Evolutionary conservation across 2,329 filamentous ascomycete species (phyloP), one percentile per base, ranked within the genome.

Genomic region (Colletotrichum lini): DNA sequence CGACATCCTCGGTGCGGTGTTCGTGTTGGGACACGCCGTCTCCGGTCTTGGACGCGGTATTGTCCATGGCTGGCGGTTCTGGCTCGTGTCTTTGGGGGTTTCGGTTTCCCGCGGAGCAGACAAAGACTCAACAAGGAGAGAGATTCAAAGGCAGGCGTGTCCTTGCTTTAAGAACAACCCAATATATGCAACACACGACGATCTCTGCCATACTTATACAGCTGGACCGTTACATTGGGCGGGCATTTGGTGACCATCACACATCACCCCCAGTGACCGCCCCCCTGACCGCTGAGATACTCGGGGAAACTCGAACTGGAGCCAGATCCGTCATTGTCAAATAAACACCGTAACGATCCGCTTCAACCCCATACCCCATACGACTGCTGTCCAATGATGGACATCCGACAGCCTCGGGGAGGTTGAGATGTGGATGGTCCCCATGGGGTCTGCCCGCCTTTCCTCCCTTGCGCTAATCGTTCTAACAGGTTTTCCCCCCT

Each of bases 11-110:
- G 23, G 23, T 59, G n/a, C 54, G 59, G 18, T 61, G 58, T 47
- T 73, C 67, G n/a, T 64, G 63, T 47, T 73, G 71, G 26, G 67
- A 64, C 45, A 54, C 23, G 13, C 50, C n/a, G 42, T 62, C 63
- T 38, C 49, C 71, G 3, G 59, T 23, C 59, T 73, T 73, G 0
- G 38, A 45, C 16, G 52, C 64, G 30, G 59, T 38, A n/a, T 63
- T 26, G 26, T 26, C 42, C 71, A 73, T 73, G 45, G 38, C 30
- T 38, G 18, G 4, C 23, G 18, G 12, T 30, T 23, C 13, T 26
- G 21, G 42, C 13, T 18, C 26, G 26, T 26, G 26, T 26, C 26
- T 53, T 50, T 38, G 23, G 15, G 15, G 3, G 26, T 26, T 26
- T 26, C 26, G n/a, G 6, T 50, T 10, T n/a, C 15, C 2, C 18